Base-by-base conservation (phyloP, 768 basidiomycete species). In the Sarcodon sp. region DNA sequence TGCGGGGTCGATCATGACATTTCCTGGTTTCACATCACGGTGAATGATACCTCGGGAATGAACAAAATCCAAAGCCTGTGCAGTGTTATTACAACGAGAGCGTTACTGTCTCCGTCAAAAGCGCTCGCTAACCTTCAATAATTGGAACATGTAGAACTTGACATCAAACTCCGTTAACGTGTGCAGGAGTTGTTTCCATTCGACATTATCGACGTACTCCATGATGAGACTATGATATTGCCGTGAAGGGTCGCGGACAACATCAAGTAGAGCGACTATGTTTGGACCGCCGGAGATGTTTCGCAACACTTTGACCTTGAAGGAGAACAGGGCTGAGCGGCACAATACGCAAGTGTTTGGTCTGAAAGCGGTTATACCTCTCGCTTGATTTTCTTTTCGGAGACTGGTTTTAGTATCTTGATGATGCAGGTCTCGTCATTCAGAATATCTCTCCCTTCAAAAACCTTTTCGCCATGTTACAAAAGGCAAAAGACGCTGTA, bases 1-100 rank as follows among this genome's bases (percentile, higher is more conserved):
- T 55, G 92, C 87, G 61, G 96, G 91, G 66, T 98, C 92, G 64
- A 92, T 97, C 92, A 98, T 96, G 53, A 98, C 89, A 64, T 98
- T 98, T 64, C 92, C 91, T 10, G 94, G 94, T 62, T 98, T 98
- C 50, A 98, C 93, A 63, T 97, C 94, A 55, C 94, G 73, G 64
- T 97, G 93, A 87, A 97, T 97, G 65, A 98, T 96, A 11, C 94
- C 94, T 54, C 91, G 87, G 15, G 94, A 97, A 64, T 98, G 94
- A 57, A 93, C 96, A 64, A 85, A 98, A 66, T 98, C 93, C 58
- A 98, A 70, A 3, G 94, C 94, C 87, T 90, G 18, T 48, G 21
- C 21, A 27, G 21, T 27, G 4, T 27, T 27, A 4, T 27, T 27
- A 27, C 21, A 44, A 45, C 36, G 3, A 46, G n/a, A 33, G 51